Base-by-base conservation (phyloP, 2,329 filamentous ascomycete genomes). In the Trichoderma asperellum region DNA sequence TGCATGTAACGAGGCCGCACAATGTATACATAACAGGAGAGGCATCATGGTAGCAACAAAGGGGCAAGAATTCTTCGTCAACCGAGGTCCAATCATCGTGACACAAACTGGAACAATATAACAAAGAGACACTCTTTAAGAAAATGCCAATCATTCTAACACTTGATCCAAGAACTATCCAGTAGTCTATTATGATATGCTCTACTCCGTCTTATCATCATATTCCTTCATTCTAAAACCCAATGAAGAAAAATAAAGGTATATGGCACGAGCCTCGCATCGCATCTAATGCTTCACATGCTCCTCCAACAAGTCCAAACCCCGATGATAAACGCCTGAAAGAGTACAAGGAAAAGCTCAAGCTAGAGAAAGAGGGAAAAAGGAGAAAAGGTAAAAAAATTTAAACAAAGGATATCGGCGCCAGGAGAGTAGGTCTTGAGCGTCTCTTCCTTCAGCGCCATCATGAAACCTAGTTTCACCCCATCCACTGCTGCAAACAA, bases 401-500 rank as follows among this genome's bases (percentile, higher is more conserved):
- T 40, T 2, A 2, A 40, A 18, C 16, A 4, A 24, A 57, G 21
- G 18, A 16, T 8, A 11, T 29, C 34, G 21, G 56, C 16, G 8
- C 34, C n/a, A 29, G 37, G 10, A 18, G 11, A 7, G 8, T 1
- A 16, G 10, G 29, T 2, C 16, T n/a, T 4, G 21, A 32, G 7
- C 5, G 12, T 32, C 24, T 21, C 8, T 24, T 2, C 18, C 32
- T 43, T 43, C n/a, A 56, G 21, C 35, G 1, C 49, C 47, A 53
- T 53, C 16, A 4, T 24, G 8, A 7, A 53, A 14, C 2, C 49
- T 16, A 5, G 24, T 27, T 27, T 2, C 60, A 49, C 12, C 37
- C 27, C 2, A 68, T 73, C 83, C 83, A 85, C 73, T 85, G 83
- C 56, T 83, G 77, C 16, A 79, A 18, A 1, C 82, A 73, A 0